phyloP scores from a whole-genome alignment of 148 eudicot species.

The Rhododendron molle region DNA sequence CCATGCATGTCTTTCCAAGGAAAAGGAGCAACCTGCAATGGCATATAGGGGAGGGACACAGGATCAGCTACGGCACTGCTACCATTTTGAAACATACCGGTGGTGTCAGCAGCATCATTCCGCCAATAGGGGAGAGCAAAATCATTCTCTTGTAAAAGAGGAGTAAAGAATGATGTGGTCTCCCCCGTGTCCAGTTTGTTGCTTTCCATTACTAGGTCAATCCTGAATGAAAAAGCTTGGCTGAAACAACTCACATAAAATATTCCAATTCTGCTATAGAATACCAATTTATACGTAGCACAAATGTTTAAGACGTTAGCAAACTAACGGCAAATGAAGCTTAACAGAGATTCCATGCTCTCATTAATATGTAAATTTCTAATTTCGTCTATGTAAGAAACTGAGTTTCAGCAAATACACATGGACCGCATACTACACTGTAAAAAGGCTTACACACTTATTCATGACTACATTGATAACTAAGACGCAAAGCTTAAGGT shows the following conservation, averaged over 20 bases:
- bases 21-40: conserved; percentile 3
- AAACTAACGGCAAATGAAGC: neutral
- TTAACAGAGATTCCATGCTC: neutral
- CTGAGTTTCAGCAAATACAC: neutral
- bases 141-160: conserved; percentile 6
- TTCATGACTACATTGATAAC: neutral
- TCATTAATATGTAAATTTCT: neutral
- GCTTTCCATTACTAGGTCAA: conserved; percentile 14
- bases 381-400: neutral
- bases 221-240: neutral
- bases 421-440: neutral
- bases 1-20: conserved; percentile 6
- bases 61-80: conserved; percentile 6
- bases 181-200: conserved; percentile 7
- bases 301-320: neutral
- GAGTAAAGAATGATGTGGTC: conserved; percentile 10
- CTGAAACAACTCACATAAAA: neutral
- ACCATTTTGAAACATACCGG: conserved; percentile 4
- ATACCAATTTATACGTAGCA: neutral
- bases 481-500: neutral
- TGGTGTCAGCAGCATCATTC: conserved; percentile 21
- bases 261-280: neutral
- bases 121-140: neutral
- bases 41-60: conserved; percentile 1
- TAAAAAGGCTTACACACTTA: neutral